Conservation (phyloP, 1,284 basidiomycete species). For the Tremellales sp. region DNA sequence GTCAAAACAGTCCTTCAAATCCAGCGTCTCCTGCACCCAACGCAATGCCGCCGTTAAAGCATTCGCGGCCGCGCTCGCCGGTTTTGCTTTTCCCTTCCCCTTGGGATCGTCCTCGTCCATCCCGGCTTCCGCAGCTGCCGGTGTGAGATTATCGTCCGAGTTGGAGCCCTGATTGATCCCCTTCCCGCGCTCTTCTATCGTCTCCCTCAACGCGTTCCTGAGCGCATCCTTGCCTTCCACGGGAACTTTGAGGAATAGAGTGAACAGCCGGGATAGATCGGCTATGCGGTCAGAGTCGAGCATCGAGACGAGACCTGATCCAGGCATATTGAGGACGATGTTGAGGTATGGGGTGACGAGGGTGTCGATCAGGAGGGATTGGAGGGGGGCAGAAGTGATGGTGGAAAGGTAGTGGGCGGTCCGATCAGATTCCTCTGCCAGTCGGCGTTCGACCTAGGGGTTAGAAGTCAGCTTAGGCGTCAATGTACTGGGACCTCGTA, state of each 20-base stretch:
- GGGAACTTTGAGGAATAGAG: conserved; percentile 69
- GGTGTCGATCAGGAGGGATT: conserved; percentile 69
- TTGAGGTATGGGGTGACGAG: conserved; percentile 75
- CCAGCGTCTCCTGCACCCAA: conserved; percentile 92
- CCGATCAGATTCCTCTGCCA: conserved; percentile 80
- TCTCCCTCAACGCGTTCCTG: conserved; percentile 67
- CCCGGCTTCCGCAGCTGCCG: conserved; percentile 27
- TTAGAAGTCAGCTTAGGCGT: conserved; percentile 4
- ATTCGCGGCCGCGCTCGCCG: conserved; percentile 19
- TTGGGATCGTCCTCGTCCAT: conserved; percentile 45
- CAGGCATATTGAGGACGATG: conserved; percentile 71
- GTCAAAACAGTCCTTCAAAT: conserved; percentile 90
- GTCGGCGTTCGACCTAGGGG: conserved; percentile 71
- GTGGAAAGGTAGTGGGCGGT: conserved; percentile 85
- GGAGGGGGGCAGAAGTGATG: conserved; percentile 66
- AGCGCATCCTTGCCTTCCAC: conserved; percentile 62
- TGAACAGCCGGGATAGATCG: conserved; percentile 77
- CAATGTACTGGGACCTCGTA: conserved; percentile 16
- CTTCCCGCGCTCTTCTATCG: conserved; percentile 70
- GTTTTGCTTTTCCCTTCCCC: conserved; percentile 60
- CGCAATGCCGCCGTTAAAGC: conserved; percentile 62
- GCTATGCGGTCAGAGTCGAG: conserved; percentile 73
- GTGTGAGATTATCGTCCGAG: too few species aligned
- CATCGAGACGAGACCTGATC: conserved; percentile 84
- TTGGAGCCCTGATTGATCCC: conserved; percentile 65